Base-by-base conservation (phyloP, 2,329 filamentous ascomycete genomes). In the Trichoderma endophyticum region DNA sequence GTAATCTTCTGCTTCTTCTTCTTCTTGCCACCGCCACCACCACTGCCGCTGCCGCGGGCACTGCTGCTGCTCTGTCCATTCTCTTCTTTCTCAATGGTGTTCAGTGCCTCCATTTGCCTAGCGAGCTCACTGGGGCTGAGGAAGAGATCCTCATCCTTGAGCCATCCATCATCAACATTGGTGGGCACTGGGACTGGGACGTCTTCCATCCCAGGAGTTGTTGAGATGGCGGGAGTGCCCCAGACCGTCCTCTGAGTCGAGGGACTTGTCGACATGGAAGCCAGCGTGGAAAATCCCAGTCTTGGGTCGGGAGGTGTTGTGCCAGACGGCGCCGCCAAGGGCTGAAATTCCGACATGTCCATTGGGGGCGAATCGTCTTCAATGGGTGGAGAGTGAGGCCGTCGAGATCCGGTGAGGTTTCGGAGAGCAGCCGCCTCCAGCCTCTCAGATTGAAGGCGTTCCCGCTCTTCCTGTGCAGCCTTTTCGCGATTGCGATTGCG, bases 401-500 rank as follows among this genome's bases (percentile, higher is more conserved):
- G 80, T 71, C 83, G 80, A 4, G 83, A 80, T 28, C 84, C 80
- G 1, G 81, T 79, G 1, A 81, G 77, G 79, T 87, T 83, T 57
- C 90, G 89, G 72, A 93, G 86, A 18, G 90, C 89, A 6, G 91
- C 89, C 2, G 92, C 89, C 78, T 95, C 93, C 18, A 93, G 85
- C 72, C 92, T 92, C 82, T 97, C 94, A 1, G 95, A 93, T 70
- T 94, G 89, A 15, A 93, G 79, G 1, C 94, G 88, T 78, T 97
- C 94, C 71, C 95, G 93, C 78, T 98, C 95, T 79, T 98, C 95
- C 73, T 93, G 91, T 0, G 88, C 88, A 73, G 93, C 93, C 81
- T 97, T 97, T 75, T 97, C 95, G 6, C 86, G 86, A 76, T 97
- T 94, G 69, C 88, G 87, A 80, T 92, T 94, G 71, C 94, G 87